Percentiles rank a stretch among this genome's conserved stretches.
phyloP scores from a whole-genome alignment of 768 basidiomycete species.

The Lentinus brumalis region DNA sequence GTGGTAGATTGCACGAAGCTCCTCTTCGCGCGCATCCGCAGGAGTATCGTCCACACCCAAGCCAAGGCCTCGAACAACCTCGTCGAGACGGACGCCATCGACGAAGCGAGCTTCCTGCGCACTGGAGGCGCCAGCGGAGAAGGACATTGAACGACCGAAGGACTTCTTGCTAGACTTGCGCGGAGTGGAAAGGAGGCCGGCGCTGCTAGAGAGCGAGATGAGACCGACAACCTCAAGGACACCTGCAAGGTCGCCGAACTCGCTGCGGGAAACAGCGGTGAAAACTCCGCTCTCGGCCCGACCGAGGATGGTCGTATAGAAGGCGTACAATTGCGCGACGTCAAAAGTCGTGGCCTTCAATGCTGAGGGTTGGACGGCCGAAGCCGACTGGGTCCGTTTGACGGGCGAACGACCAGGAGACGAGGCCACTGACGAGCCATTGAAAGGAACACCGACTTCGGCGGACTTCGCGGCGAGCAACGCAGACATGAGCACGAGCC shows the following conservation, averaged over 20 bases:
- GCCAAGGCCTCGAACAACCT: slow-evolving; percentile 72
- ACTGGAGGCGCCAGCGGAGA: slow-evolving; percentile 37
- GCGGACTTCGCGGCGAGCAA: slow-evolving; percentile 66
- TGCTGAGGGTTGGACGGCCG: slow-evolving; percentile 26
- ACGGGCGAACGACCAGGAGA: slow-evolving; percentile 42
- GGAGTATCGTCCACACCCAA: slow-evolving; percentile 34
- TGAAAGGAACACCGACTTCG: slow-evolving; percentile 57
- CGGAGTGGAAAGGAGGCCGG: slow-evolving; percentile 35
- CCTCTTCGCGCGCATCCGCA: slow-evolving; percentile 49
- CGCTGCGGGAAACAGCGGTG: slow-evolving; percentile 68
- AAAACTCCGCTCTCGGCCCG: slow-evolving; percentile 58
- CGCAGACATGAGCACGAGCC: slow-evolving; percentile 65
- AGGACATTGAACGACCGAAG: slow-evolving; percentile 61
- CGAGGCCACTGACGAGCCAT: slow-evolving; percentile 37
- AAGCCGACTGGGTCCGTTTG: slow-evolving; percentile 51
- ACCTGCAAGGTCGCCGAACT: slow-evolving; percentile 72
- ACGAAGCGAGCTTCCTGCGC: slow-evolving; percentile 54
- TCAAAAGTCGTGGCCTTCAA: slow-evolving; percentile 48
- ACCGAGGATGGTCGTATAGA: slow-evolving; percentile 61
- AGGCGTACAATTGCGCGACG: slow-evolving; percentile 59
- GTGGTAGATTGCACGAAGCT: slow-evolving; percentile 54
- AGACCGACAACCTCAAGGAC: slow-evolving; percentile 77
- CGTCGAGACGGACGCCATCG: slow-evolving; percentile 65
- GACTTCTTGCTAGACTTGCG: slow-evolving; percentile 52
- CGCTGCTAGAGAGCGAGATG: slow-evolving; percentile 43